phyloP scores from a whole-genome alignment of 306 rosid genomes.

The Elaeagnus macrophylla region DNA sequence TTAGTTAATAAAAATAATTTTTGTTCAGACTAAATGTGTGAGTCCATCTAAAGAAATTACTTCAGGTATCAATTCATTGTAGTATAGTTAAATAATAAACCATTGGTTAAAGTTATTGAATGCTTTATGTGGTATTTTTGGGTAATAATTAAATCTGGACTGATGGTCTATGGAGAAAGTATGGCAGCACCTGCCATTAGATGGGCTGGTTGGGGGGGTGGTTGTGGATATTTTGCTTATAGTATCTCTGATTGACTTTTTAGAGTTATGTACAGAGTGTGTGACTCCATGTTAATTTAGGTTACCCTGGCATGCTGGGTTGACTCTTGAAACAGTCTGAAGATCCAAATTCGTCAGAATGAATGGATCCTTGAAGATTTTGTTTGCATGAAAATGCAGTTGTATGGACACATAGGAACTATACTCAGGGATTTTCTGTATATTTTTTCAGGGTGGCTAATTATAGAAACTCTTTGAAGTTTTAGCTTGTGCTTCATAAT shows the following conservation, averaged over 20 bases:
- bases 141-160: background rate
- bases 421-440: background rate
- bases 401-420: too few species aligned
- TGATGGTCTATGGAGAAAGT: background rate
- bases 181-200: background rate
- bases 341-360: too few species aligned
- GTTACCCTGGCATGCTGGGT: too few species aligned
- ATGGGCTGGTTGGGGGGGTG: background rate
- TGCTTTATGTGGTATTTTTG: background rate
- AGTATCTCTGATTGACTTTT: background rate
- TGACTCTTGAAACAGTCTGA: too few species aligned
- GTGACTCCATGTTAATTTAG: background rate
- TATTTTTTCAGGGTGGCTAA: background rate
- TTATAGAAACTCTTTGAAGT: background rate
- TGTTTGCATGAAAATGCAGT: too few species aligned
- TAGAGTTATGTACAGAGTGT: background rate
- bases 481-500: conserved; percentile 1
- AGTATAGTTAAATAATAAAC: too few species aligned
- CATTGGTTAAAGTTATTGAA: background rate
- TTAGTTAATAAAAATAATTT: too few species aligned
- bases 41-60: too few species aligned
- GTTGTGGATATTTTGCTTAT: background rate
- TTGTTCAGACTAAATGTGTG: too few species aligned
- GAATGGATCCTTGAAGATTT: too few species aligned
- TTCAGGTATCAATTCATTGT: too few species aligned